These are phyloP conservation scores for Luzula sylvatica DNA, from an alignment of 176 grass and related monocot species.

Conservation along the genomic window DNA sequence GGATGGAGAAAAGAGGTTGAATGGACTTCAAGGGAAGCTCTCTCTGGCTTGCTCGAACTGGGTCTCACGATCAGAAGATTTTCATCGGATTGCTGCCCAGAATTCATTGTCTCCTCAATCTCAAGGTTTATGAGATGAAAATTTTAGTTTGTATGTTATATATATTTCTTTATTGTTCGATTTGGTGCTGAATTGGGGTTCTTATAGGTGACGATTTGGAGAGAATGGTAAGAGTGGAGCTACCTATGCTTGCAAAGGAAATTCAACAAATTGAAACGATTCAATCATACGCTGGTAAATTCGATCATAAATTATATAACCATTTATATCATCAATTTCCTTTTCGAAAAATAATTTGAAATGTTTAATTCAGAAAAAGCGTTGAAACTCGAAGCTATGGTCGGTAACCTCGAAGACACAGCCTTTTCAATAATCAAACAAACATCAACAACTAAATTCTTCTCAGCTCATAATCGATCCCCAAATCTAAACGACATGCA, in stretches of 20 bases:
- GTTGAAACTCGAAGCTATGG: constrained; percentile 86
- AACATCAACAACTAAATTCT: constrained; percentile 35
- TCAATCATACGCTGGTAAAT: constrained; percentile 16
- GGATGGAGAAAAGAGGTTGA: not conserved
- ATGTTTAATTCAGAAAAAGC: constrained; percentile 58
- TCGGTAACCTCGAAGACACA: constrained; percentile 89
- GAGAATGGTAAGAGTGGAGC: not conserved
- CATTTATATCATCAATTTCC: not conserved
- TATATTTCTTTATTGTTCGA: not conserved
- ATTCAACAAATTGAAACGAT: constrained; percentile 6
- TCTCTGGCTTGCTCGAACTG: not conserved
- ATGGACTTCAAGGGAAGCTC: not conserved
- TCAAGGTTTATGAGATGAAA: not conserved
- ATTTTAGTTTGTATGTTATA: too few relatives aligned
- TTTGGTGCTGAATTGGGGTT: not conserved
- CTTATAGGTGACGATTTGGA: not conserved
- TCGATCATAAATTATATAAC: not conserved
- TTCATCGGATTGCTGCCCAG: not conserved
- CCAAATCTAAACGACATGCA: constrained; percentile 25
- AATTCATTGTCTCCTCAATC: constrained; percentile 2
- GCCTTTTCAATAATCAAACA: constrained; percentile 55
- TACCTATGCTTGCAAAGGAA: constrained; percentile 10
- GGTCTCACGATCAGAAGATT: not conserved
- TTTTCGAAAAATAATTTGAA: not conserved
- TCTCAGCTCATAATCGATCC: constrained; percentile 22